A percentile compares a stretch with the other conserved stretches of the same genome.
These are phyloP conservation scores for Avicennia marina DNA, from an alignment of 257 asterid genomes.

Conservation along the genomic window DNA sequence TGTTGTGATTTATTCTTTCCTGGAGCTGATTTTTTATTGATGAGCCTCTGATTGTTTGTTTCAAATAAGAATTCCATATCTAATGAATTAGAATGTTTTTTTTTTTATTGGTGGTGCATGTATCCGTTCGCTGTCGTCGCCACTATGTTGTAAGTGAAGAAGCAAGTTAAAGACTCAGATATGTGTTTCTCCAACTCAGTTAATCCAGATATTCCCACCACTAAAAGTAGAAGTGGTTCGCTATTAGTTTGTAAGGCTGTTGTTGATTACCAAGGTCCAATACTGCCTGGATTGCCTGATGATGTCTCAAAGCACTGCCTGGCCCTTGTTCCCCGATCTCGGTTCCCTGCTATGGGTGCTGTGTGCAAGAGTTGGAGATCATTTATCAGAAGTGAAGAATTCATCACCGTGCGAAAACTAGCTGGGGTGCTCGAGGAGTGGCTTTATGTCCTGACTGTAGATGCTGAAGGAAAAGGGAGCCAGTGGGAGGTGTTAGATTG, in stretches of 20 bases:
- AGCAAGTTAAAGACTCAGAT: slow-evolving; percentile 39
- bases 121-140: too few species aligned
- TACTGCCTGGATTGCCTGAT: slow-evolving; percentile 83
- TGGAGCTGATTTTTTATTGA: too few species aligned
- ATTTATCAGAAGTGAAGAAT: slow-evolving; percentile 63
- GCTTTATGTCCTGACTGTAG: slow-evolving; percentile 64
- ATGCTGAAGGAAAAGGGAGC: slow-evolving; percentile 54
- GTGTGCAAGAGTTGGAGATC: slow-evolving; percentile 81
- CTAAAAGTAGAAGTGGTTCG: slow-evolving; percentile 27
- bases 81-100: too few species aligned
- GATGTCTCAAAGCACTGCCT: slow-evolving; percentile 78
- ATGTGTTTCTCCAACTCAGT: slow-evolving; percentile 37
- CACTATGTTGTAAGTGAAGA: too few species aligned
- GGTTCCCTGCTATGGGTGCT: slow-evolving; percentile 61
- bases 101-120: too few species aligned
- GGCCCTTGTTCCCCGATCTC: slow-evolving; percentile 70
- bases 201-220: slow-evolving; percentile 23
- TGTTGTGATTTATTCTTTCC: too few species aligned
- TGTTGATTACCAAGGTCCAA: slow-evolving; percentile 30
- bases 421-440: slow-evolving; percentile 85
- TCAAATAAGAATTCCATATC: too few species aligned
- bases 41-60: too few species aligned
- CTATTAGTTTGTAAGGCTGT: slow-evolving; percentile 26
- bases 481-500: slow-evolving; percentile 81
- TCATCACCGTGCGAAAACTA: slow-evolving; percentile 52